Percentiles rank a stretch among this genome's conserved stretches.
Evolutionary conservation across 164 flowering plant species (phyloP).

Genomic region (Vitis labrusca): DNA sequence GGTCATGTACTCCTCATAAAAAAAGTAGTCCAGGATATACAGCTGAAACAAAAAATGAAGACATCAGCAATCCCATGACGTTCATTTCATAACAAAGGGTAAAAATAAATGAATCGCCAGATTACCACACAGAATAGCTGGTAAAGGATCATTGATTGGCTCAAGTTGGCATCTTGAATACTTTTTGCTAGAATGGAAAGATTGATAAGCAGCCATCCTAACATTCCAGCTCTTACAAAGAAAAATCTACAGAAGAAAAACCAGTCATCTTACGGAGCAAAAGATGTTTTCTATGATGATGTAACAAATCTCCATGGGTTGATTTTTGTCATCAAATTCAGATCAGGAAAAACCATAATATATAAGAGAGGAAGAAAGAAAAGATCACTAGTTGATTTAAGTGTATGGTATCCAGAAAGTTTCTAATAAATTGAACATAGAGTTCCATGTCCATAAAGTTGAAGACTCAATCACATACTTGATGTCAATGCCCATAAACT

Average conservation of each 20-base stretch:
- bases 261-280: slow-evolving; percentile 3
- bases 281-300: background rate
- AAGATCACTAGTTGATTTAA: background rate
- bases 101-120: background rate
- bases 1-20: slow-evolving; percentile 95
- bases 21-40: slow-evolving; percentile 85
- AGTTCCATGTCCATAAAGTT: slow-evolving; percentile 3
- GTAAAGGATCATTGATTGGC: slow-evolving; percentile 82
- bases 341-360: background rate
- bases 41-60: slow-evolving; percentile 45
- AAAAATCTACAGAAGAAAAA: slow-evolving; percentile 64
- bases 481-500: slow-evolving; percentile 86
- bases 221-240: slow-evolving; percentile 99
- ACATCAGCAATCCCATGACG: slow-evolving; percentile 11
- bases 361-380: background rate
- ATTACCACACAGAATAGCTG: slow-evolving; percentile 77
- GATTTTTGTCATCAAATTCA: background rate
- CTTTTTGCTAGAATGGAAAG: slow-evolving; percentile 84
- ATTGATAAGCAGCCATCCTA: slow-evolving; percentile 98
- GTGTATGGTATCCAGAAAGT: background rate
- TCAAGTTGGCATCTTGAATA: slow-evolving; percentile 50
- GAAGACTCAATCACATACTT: slow-evolving; percentile 57
- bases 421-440: background rate
- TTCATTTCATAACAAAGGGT: background rate
- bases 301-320: background rate